Percentiles rank a stretch among this genome's conserved stretches.
phyloP scores from a whole-genome alignment of 179 eudicot species.

The Spinacia oleracea region DNA sequence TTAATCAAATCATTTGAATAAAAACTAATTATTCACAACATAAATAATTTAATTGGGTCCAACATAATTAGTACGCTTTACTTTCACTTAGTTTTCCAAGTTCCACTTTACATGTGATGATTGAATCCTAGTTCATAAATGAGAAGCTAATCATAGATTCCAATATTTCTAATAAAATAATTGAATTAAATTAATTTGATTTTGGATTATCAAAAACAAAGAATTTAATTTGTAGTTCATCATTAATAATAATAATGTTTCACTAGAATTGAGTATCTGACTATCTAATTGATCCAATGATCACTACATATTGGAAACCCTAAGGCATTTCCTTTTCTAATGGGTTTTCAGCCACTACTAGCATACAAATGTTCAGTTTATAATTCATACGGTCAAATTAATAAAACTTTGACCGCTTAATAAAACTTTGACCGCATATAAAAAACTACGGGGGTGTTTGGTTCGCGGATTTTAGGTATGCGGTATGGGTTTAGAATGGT shows the following conservation, averaged over 20 bases:
- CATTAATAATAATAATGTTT: conserved; percentile 14
- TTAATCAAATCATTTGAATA: no score
- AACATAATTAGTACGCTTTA: conserved; percentile 10
- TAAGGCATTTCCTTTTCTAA: conserved; percentile 5
- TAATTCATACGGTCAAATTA: no score
- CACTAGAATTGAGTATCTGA: conserved; percentile 24
- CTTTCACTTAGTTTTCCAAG: conserved; percentile 14
- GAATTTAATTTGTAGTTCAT: neutral
- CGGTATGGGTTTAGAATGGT: no score
- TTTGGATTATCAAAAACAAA: no score
- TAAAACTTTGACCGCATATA: no score
- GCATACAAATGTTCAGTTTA: no score
- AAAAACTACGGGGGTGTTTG: no score
- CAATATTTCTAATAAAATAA: conserved; percentile 2
- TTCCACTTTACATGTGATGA: conserved; percentile 33
- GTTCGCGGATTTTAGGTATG: no score
- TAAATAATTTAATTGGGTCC: conserved; percentile 15
- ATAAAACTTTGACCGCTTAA: no score
- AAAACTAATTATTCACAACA: conserved; percentile 25
- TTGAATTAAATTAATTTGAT: no score
- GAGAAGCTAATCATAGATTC: conserved; percentile 33
- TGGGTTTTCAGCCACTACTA: neutral
- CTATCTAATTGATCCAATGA: conserved; percentile 24
- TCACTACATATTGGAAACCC: conserved; percentile 10
- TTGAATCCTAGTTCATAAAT: conserved; percentile 32